These are phyloP conservation scores for Iberis pinnata DNA, from an alignment of 345 rosid genomes.

Conservation along the genomic window DNA sequence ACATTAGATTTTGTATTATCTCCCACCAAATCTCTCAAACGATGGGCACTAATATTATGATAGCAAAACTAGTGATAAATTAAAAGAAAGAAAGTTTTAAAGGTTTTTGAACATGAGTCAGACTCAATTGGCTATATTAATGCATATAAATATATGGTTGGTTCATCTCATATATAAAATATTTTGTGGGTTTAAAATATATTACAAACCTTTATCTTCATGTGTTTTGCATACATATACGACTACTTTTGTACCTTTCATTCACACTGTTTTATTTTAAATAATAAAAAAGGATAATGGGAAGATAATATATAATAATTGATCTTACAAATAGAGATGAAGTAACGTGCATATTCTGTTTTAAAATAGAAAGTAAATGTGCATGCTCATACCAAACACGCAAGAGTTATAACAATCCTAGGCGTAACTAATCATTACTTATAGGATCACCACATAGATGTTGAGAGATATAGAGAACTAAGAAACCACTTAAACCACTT, in stretches of 20 bases:
- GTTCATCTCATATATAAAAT: too few relatives aligned
- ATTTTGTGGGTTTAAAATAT: neutral
- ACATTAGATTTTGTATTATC: too few relatives aligned
- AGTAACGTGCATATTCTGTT: constrained; percentile 15
- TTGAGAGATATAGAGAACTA: too few relatives aligned
- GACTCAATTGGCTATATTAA: constrained; percentile 26
- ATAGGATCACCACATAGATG: too few relatives aligned
- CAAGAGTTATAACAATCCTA: too few relatives aligned
- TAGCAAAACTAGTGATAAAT: too few relatives aligned
- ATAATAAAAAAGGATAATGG: neutral
- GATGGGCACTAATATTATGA: too few relatives aligned
- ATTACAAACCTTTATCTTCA: neutral
- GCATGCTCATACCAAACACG: constrained; percentile 24
- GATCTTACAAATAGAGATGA: constrained; percentile 15
- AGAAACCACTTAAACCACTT: too few relatives aligned
- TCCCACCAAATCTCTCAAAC: too few relatives aligned
- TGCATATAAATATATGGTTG: too few relatives aligned
- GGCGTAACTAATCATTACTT: constrained; percentile 18
- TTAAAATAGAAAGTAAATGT: neutral
- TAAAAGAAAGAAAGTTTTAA: too few relatives aligned
- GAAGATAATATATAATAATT: constrained; percentile 9
- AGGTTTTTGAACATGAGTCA: constrained; percentile 28
- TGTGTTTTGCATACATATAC: constrained; percentile 14
- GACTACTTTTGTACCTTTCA: constrained; percentile 14
- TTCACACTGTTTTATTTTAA: constrained; percentile 6